Evolutionary conservation across 768 basidiomycete species (phyloP), one percentile per base, ranked within the genome.

Genomic region (Auriscalpium microsporum): DNA sequence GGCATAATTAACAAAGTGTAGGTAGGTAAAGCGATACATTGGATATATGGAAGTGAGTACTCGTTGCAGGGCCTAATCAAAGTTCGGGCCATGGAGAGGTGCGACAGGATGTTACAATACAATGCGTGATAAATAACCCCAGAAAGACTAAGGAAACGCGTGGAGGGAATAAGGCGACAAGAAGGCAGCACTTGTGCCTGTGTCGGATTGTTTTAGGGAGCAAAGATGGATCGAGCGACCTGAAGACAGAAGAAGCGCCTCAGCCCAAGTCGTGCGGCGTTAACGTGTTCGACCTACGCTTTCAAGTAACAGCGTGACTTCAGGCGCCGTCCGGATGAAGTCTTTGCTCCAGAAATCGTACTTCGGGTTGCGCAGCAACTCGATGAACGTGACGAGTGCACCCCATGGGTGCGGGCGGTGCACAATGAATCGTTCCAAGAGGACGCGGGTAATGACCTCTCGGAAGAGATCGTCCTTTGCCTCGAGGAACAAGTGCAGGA

Each of bases 321-420:
- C 90, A 42, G 90, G 90, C 54, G 86, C 86, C 65, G 90, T 81
- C 61, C 83, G 85, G 63, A 90, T 80, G 65, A 91, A 93, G 58
- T 86, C 84, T 68, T 87, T 90, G 78, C 76, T 86, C 88, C 90
- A 92, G 76, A 93, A 93, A 56, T 90, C 87, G 64, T 92, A 93
- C 71, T 86, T 90, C 54, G 83, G 81, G 69, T 94, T 94, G 59
- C 90, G 85, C 51, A 97, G 83, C 59, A 96, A 73, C 71, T 95
- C 91, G 64, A 95, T 93, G 72, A 96, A 95, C 5, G 93, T 92
- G 62, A 92, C 86, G 62, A 95, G 72, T 28, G 93, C 84, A 56
- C 95, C 94, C 93, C 94, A 97, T 28, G 96, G 94, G 64, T 97
- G 94, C 48, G 96, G 96, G 33, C 93, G 85, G 67, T 91, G 87